phyloP scores from a whole-genome alignment of 352 stramenopile species.

The Aphanomyces euteiches region DNA sequence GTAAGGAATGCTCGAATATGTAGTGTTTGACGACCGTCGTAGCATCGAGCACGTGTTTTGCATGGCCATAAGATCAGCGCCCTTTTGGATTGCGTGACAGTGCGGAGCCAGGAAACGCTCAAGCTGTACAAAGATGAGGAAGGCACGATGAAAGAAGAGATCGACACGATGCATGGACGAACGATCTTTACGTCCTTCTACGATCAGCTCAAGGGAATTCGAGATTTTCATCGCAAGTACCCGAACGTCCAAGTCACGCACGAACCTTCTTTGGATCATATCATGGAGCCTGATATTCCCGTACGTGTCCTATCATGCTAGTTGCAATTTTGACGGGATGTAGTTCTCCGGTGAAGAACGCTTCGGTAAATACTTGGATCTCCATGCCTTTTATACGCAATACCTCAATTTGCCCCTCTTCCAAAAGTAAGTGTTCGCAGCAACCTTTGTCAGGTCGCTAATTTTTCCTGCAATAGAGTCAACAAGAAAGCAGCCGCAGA shows the following conservation, averaged over 20 bases:
- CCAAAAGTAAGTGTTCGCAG: constrained; percentile 35
- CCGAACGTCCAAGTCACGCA: constrained; percentile 62
- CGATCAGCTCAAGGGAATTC: constrained; percentile 80
- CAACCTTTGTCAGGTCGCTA: not conserved
- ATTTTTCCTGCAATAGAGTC: not conserved
- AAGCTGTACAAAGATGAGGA: constrained; percentile 83
- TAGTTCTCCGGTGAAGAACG: constrained; percentile 86
- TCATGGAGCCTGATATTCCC: constrained; percentile 55
- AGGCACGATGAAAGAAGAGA: constrained; percentile 73
- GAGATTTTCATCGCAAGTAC: constrained; percentile 81
- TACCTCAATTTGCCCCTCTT: constrained; percentile 74
- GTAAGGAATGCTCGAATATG: constrained; percentile 40
- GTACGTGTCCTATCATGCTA: constrained; percentile 34
- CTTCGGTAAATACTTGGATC: constrained; percentile 87
- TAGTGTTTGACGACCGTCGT: constrained; percentile 15
- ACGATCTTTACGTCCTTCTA: constrained; percentile 87
- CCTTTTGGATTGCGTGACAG: constrained; percentile 63
- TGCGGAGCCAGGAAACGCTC: constrained; percentile 64
- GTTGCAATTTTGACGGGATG: constrained; percentile 14
- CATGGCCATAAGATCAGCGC: constrained; percentile 83
- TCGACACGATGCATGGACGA: constrained; percentile 65
- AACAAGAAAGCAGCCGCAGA: constrained; percentile 24
- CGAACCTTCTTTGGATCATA: constrained; percentile 58
- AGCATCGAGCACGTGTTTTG: constrained; percentile 74
- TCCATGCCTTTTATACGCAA: constrained; percentile 76